Percentiles rank a stretch among this genome's conserved stretches.
These are phyloP conservation scores for Pseudocercospora vitis DNA, from an alignment of 2,329 filamentous ascomycete species.

Conservation along the genomic window DNA sequence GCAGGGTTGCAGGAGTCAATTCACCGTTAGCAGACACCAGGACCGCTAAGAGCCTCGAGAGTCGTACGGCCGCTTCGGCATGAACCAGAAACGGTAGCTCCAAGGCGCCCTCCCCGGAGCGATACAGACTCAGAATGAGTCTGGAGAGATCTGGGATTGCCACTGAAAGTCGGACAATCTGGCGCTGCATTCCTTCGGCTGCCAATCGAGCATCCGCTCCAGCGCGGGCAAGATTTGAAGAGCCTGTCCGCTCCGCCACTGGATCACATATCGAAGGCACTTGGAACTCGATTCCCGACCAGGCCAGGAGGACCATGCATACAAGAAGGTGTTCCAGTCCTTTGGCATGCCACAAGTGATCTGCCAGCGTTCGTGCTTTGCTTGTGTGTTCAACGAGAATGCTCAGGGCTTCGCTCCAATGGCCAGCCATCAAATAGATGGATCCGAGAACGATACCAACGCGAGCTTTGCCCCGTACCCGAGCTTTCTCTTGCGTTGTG, in stretches of 20 bases:
- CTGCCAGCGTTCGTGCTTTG: slow-evolving; percentile 74
- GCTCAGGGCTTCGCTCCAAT: slow-evolving; percentile 84
- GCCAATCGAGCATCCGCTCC: slow-evolving; percentile 28
- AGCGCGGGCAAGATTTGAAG: slow-evolving; percentile 28
- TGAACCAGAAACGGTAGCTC: slow-evolving; percentile 69
- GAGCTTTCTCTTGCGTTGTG: slow-evolving; percentile 59
- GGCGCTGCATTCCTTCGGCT: slow-evolving; percentile 31
- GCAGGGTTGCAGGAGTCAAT: slow-evolving; percentile 43
- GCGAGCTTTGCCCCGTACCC: slow-evolving; percentile 77
- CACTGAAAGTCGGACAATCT: slow-evolving; percentile 52
- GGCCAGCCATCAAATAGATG: slow-evolving; percentile 82
- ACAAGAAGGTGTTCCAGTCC: slow-evolving; percentile 84
- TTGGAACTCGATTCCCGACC: slow-evolving; percentile 80
- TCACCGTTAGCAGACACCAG: slow-evolving; percentile 66
- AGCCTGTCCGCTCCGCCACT: slow-evolving; percentile 29
- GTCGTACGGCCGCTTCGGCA: slow-evolving; percentile 71
- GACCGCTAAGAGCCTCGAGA: slow-evolving; percentile 67
- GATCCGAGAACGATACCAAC: slow-evolving; percentile 78
- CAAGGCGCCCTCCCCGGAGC: slow-evolving; percentile 61
- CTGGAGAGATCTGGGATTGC: slow-evolving; percentile 73
- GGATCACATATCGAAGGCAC: slow-evolving; percentile 49
- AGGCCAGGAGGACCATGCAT: slow-evolving; percentile 78
- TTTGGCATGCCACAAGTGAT: slow-evolving; percentile 97
- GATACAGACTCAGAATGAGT: slow-evolving; percentile 71
- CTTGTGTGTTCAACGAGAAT: slow-evolving; percentile 79